Conservation (phyloP, 169 alveolate genomes). For the Plasmodium knowlesi region DNA sequence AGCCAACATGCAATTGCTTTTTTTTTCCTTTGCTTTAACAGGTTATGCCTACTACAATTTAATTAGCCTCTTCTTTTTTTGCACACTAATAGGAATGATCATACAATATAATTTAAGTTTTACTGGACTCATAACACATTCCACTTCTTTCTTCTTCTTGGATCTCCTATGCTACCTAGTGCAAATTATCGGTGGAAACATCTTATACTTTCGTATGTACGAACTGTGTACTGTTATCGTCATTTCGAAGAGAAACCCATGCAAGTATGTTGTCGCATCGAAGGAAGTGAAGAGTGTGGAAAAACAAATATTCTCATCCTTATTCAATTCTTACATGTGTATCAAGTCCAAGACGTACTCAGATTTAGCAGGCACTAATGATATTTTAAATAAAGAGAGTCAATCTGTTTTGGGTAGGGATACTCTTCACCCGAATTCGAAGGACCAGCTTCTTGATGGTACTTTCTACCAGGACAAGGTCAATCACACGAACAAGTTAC, state of each 20-base stretch:
- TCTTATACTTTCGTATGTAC: conserved; percentile 75
- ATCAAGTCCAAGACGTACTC: conserved; percentile 49
- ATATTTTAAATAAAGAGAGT: background rate
- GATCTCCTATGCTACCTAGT: conserved; percentile 74
- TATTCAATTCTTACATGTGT: conserved; percentile 61
- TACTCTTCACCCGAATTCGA: background rate
- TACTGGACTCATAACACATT: conserved; percentile 19
- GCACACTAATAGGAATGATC: conserved; percentile 58
- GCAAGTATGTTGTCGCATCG: conserved; percentile 75
- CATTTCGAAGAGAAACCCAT: conserved; percentile 76
- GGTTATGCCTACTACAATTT: conserved; percentile 78
- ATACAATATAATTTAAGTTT: conserved; percentile 55
- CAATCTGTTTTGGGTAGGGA: conserved; percentile 7
- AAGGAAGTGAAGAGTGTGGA: conserved; percentile 76
- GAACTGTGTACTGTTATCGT: conserved; percentile 76
- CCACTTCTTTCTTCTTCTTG: conserved; percentile 50
- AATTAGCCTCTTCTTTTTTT: conserved; percentile 67
- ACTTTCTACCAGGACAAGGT: background rate
- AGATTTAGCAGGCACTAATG: conserved; percentile 24
- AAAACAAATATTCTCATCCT: conserved; percentile 70
- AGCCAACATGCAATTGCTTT: conserved; percentile 73
- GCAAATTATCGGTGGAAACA: conserved; percentile 76
- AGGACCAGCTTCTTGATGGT: background rate
- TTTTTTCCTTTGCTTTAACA: conserved; percentile 76
- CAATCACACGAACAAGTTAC: background rate